Evolutionary conservation across 2,329 filamentous ascomycete species (phyloP), one percentile per base, ranked within the genome.

Genomic region (Dendrostoma leiphaemia): DNA sequence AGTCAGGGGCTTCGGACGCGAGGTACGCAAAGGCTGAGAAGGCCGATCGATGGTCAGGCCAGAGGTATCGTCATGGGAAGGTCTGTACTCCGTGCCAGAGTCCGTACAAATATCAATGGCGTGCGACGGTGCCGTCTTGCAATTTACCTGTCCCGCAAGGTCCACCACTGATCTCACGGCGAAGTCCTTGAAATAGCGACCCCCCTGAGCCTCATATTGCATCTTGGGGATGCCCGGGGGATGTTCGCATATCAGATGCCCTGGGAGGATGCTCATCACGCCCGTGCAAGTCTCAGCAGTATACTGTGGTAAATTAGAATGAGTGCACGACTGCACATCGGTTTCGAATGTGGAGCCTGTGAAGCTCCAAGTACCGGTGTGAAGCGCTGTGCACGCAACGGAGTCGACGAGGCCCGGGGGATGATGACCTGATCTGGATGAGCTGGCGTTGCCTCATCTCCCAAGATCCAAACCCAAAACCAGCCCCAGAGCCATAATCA

Each of bases 351-450:
- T 46, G 44, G 44, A 46, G 17, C 44, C 44, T 19, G 44, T 32
- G 19, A 46, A n/a, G 28, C 17, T 23, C 26, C 29, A 46, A 46
- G 44, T 46, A 46, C 44, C 44, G 44, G 44, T 46, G 44, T 46
- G 44, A 17, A 46, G 28, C 9, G 29, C 29, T 34, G 44, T 46
- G 44, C 26, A 46, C 15, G 44, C 44, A 29, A 17, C 8, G 44
- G 43, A 4, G 17, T 46, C 44, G 44, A 21, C 29, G 44, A 46
- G 44, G 28, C 34, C 44, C 44, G 44, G 44, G 34, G 44, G n/a
- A 46, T 32, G 29, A 46, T 46, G 44, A 46, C 44, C 44, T 46
- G 44, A 32, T 46, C 44, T n/a, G 44, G 44, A 41, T 41, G 44
- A 15, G 26, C 24, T 31, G 44, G 28, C 44, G 26, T 31, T 46